Conservation (phyloP, 2,329 filamentous ascomycete species). For the Colletotrichum coccodes region DNA sequence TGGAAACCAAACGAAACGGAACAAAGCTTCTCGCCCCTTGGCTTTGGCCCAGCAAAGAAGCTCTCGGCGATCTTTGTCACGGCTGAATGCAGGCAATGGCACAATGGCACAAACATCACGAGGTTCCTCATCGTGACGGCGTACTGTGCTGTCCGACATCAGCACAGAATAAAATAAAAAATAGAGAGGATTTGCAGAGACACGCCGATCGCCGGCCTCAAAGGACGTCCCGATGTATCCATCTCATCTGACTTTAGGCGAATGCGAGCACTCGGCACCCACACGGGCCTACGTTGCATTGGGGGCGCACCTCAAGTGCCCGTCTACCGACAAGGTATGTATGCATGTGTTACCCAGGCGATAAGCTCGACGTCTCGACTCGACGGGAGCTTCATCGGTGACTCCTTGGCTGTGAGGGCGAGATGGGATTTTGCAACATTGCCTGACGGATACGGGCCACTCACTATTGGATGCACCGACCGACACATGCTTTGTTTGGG, state of each 20-base stretch:
- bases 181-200: not conserved
- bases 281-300: not conserved
- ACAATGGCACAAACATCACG: not conserved
- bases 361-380: not conserved
- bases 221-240: not conserved
- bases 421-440: not conserved
- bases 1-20: not conserved
- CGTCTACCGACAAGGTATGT: not conserved
- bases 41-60: not conserved
- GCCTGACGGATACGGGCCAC: no score
- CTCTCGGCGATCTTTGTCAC: not conserved
- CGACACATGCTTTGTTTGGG: not conserved
- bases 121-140: not conserved
- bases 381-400: not conserved
- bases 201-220: not conserved
- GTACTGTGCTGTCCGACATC: not conserved
- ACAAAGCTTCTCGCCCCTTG: not conserved
- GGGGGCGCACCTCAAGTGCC: not conserved
- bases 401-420: not conserved
- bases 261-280: not conserved
- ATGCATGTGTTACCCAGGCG: no score
- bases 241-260: conserved; percentile 17
- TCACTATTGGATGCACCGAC: not conserved
- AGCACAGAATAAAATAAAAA: not conserved
- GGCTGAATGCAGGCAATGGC: not conserved